Base-by-base conservation (phyloP, 2,329 filamentous ascomycete genomes). In the Curvularia sp. region DNA sequence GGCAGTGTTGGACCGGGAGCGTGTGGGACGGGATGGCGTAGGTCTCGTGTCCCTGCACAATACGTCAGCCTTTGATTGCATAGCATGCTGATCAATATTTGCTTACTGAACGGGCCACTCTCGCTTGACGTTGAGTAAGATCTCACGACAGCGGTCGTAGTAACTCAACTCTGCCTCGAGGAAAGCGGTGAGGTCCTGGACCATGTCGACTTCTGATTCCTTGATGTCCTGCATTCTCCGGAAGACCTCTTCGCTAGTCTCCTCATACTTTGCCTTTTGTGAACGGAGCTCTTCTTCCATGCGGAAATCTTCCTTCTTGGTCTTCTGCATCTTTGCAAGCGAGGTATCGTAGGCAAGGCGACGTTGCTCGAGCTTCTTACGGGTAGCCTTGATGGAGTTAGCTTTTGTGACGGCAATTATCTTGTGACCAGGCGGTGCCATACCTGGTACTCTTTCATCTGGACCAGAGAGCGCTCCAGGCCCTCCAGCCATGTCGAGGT, bases 361-460 rank as follows among this genome's bases (percentile, higher is more conserved):
- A 57, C 94, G 89, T 71, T 83, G 91, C 76, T 98, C 95, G 65
- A 98, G 89, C 86, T 96, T 97, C 86, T 95, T 97, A 73, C 94
- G 90, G 49, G 94, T 87, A 65, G 86, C 83, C 89, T 89, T 56
- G 1, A 58, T 58, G 2, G 5, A 8, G 19, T 67, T 64, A 76
- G 71, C 36, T 43, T 51, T 30, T 1, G 45, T 9, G 12, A 2
- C 8, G 27, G 18, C 15, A 32, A 8, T 25, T 4, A 10, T 32
- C 13, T 13, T 10, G 36, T 34, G 10, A 19, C 19, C 8, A 12
- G 30, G 34, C 15, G 54, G 9, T 25, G 49, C 75, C 84, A 53
- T 83, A 94, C 91, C 84, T 97, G 93, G 71, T 97, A 98, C 74
- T 98, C 95, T 77, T 96, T 97, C 92, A 98, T 94, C 84, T 97